phyloP scores from a whole-genome alignment of 2,329 filamentous ascomycete genomes.

The Diaporthe capsici region DNA sequence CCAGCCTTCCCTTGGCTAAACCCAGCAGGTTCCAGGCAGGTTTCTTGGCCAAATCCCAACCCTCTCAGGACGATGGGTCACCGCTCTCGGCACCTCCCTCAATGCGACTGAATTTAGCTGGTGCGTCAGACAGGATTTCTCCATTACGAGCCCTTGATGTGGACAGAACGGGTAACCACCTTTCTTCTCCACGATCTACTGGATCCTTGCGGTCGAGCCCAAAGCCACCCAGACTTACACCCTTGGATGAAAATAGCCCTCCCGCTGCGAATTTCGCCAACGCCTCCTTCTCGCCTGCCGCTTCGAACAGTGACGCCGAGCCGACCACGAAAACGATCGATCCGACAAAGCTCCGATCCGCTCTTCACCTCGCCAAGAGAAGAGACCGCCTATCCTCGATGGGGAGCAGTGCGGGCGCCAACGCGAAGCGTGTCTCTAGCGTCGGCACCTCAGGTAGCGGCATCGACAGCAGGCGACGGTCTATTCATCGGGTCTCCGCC shows the following conservation, averaged over 20 bases:
- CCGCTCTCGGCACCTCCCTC: constrained; percentile 70
- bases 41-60: constrained; percentile 76
- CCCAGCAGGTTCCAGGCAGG: constrained; percentile 88
- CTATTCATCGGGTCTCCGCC: constrained; percentile 49
- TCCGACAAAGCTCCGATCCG: constrained; percentile 67
- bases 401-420: constrained; percentile 53
- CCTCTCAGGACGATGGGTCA: constrained; percentile 68
- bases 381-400: constrained; percentile 57
- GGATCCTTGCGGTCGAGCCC: constrained; percentile 47
- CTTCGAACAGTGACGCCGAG: constrained; percentile 64
- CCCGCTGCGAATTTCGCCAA: constrained; percentile 54
- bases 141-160: constrained; percentile 67
- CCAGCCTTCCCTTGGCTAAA: constrained; percentile 60
- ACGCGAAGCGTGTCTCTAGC: constrained; percentile 61
- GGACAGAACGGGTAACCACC: constrained; percentile 63
- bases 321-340: constrained; percentile 61
- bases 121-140: constrained; percentile 64
- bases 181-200: constrained; percentile 58
- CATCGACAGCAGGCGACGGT: constrained; percentile 48
- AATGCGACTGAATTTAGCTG: constrained; percentile 70
- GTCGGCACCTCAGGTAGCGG: constrained; percentile 53
- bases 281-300: constrained; percentile 53
- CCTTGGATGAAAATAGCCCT: constrained; percentile 67
- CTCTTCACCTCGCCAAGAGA: constrained; percentile 67
- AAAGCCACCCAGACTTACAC: constrained; percentile 53